phyloP scores from a whole-genome alignment of 2,329 filamentous ascomycete species.

The Fusarium fujikuroi region DNA sequence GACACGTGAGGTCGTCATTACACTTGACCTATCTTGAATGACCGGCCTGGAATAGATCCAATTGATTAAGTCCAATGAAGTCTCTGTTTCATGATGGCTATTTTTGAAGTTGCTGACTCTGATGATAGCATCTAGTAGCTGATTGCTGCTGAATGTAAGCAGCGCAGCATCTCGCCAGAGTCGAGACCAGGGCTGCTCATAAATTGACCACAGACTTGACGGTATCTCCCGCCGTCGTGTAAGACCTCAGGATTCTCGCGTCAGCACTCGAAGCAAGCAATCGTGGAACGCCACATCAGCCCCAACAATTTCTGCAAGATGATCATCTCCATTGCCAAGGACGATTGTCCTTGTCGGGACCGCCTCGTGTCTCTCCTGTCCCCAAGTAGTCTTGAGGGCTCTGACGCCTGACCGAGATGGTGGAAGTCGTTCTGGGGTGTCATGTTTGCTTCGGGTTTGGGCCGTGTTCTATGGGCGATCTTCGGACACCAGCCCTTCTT shows the following conservation, averaged over 20 bases:
- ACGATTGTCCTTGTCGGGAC: fast-evolving
- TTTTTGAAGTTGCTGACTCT: background rate
- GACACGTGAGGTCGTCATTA: background rate
- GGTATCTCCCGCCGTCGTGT: fast-evolving
- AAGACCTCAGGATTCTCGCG: background rate
- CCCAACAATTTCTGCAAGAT: fast-evolving
- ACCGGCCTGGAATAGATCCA: no score
- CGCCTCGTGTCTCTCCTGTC: fast-evolving
- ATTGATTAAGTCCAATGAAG: no score
- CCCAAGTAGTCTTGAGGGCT: no score
- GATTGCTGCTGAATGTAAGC: background rate
- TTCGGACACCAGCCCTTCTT: no score
- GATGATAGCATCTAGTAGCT: background rate
- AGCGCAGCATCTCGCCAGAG: background rate
- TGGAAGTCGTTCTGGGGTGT: no score
- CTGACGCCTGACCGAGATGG: no score
- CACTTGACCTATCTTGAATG: no score
- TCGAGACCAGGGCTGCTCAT: fast-evolving
- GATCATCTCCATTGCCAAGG: no score
- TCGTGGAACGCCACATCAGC: background rate
- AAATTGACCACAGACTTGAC: fast-evolving
- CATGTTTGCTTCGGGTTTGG: no score
- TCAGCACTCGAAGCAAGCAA: background rate
- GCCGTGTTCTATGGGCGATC: no score
- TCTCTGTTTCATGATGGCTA: background rate